Percentiles rank a stretch among this genome's conserved stretches.
phyloP scores from a whole-genome alignment of 176 grass and related monocot species.

The Oryza meyeriana region DNA sequence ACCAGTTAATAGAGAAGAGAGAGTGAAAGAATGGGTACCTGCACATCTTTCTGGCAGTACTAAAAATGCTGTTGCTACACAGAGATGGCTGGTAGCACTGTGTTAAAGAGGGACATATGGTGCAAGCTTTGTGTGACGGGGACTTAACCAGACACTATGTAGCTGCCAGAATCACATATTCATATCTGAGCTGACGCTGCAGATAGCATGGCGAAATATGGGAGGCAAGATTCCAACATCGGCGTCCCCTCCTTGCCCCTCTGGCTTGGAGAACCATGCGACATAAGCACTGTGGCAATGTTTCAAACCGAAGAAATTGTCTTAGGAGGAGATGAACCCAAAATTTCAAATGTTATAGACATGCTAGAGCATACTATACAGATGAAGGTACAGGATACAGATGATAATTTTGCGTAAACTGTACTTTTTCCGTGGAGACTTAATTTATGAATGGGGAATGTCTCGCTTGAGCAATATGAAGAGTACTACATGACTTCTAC shows the following conservation, averaged over 20 bases:
- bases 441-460: not conserved
- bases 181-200: conserved; percentile 8
- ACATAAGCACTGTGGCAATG: not conserved
- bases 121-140: not conserved
- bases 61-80: not conserved
- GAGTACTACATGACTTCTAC: not conserved
- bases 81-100: not conserved
- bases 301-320: not conserved
- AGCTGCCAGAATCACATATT: not conserved
- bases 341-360: not conserved
- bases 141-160: not conserved
- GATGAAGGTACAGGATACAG: no score
- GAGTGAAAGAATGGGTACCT: not conserved
- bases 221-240: not conserved
- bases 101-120: not conserved
- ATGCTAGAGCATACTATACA: not conserved
- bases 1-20: no score
- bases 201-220: not conserved
- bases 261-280: not conserved
- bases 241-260: not conserved
- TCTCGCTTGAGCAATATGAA: not conserved
- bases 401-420: not conserved
- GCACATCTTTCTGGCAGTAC: not conserved
- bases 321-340: not conserved
- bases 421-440: not conserved